Evolutionary conservation across 768 basidiomycete genomes (phyloP).

Genomic region (Royoungia palumana): DNA sequence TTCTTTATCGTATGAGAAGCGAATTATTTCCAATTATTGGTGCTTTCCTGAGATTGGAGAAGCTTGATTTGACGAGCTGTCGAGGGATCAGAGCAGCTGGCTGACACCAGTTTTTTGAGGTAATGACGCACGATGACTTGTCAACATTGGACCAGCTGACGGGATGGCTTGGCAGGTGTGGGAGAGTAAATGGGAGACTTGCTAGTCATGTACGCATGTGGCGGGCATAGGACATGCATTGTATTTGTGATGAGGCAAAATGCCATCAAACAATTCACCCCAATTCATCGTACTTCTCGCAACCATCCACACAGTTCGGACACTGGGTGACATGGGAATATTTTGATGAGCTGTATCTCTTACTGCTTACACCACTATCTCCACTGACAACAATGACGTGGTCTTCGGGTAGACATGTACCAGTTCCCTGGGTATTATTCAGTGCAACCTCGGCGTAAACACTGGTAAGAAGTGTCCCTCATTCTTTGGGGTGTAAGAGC

Average conservation of each 20-base stretch:
- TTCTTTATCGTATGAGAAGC: constrained; percentile 34
- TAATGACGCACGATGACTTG: not conserved
- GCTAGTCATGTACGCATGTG: not conserved
- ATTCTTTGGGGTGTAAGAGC: constrained; percentile 18
- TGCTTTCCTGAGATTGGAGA: constrained; percentile 48
- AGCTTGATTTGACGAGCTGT: constrained; percentile 65
- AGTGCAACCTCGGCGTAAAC: constrained; percentile 13
- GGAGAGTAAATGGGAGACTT: constrained; percentile 17
- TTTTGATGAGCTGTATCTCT: too few relatives aligned
- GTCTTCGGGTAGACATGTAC: not conserved
- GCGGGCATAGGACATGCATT: too few relatives aligned
- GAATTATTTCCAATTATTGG: constrained; percentile 59
- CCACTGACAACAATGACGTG: too few relatives aligned
- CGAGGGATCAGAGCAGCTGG: constrained; percentile 58
- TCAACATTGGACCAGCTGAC: constrained; percentile 11
- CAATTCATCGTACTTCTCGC: too few relatives aligned
- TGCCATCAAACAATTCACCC: too few relatives aligned
- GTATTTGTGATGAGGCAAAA: too few relatives aligned
- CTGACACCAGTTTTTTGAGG: constrained; percentile 67
- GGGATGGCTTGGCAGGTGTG: constrained; percentile 18
- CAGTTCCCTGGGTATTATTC: not conserved
- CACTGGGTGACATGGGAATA: too few relatives aligned
- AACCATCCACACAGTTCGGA: too few relatives aligned
- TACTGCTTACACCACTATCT: not conserved
- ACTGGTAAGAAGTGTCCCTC: not conserved